Evolutionary conservation across 2,329 filamentous ascomycete genomes (phyloP).

Genomic region (Monosporascus cannonballus): DNA sequence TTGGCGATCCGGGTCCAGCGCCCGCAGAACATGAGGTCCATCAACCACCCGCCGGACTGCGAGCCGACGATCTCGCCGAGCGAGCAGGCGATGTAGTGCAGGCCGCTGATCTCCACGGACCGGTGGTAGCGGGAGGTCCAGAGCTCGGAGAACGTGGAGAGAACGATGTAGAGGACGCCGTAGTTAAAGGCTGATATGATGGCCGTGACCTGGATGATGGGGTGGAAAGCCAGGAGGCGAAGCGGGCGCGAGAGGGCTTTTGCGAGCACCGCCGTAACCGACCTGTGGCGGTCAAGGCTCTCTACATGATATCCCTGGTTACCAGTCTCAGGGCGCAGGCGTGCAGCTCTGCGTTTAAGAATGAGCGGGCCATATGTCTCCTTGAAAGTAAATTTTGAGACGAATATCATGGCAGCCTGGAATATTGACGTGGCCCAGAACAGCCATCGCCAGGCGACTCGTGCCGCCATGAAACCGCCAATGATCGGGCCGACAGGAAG

Average conservation of each 20-base stretch:
- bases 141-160: constrained; percentile 55
- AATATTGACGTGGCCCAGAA: constrained; percentile 39
- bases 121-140: constrained; percentile 52
- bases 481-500: constrained; percentile 16
- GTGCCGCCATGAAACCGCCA: constrained; percentile 32
- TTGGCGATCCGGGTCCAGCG: not conserved
- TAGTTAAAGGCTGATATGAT: constrained; percentile 53
- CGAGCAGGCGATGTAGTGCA: constrained; percentile 59
- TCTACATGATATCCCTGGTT: constrained; percentile 30
- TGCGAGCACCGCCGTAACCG: constrained; percentile 18
- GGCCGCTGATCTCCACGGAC: constrained; percentile 49
- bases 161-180: constrained; percentile 57
- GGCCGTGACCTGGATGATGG: constrained; percentile 52
- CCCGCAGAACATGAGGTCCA: constrained; percentile 34
- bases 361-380: constrained; percentile 35
- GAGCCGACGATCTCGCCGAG: constrained; percentile 55
- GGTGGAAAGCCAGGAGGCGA: constrained; percentile 49
- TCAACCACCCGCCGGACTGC: constrained; percentile 37
- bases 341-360: constrained; percentile 26
- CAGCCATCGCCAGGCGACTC: constrained; percentile 37
- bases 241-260: constrained; percentile 47
- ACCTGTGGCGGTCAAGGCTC: constrained; percentile 23
- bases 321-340: constrained; percentile 26
- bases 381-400: constrained; percentile 26
- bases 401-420: constrained; percentile 29